Evolutionary conservation across 768 basidiomycete species (phyloP), one percentile per base, ranked within the genome.

Genomic region (Calocybe gangraenosa): DNA sequence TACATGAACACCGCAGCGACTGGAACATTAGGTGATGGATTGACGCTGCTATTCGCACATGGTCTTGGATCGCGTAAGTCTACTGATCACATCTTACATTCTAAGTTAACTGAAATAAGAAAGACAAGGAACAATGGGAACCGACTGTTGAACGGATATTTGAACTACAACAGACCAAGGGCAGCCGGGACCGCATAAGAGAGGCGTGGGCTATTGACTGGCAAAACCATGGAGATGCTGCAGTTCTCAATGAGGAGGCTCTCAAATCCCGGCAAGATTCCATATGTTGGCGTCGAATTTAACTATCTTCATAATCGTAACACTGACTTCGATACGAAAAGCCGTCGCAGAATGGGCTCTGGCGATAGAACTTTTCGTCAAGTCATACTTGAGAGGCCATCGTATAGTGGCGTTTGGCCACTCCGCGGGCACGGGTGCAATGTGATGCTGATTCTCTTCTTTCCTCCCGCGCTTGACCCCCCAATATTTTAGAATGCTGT

Each of bases 191-290:
- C 33, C 51, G 54, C n/a, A 60, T 71, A 40, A 63, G 63, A 8
- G 69, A 71, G 40, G 66, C 65, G 1, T 71, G 68, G 69, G 47
- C 65, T 1, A 59, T 71, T 17, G 70, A 72, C 51, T 69, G 65
- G 65, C 68, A 63, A 30, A 66, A 53, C 20, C 68, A 69, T 38
- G 70, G 70, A 11, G 68, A 69, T 22, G 59, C 65, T 3, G 66
- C 62, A 14, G 42, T 63, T 4, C 17, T 68, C 9, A 72, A 72
- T 44, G 58, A 54, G 19, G 55, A 49, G 13, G 34, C 45, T 9
- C 51, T 70, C 6, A 37, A 43, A 15, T 56, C 52, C n/a, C 53
- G 57, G 25, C 46, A 57, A 10, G 52, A 31, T 36, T 48, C 55
- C 1, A 54, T 61, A 13, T 59, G 61, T 60, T 31, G 40, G 59